Percentiles rank a stretch among this genome's conserved stretches.
These are phyloP conservation scores for Phellinidium pouzarii DNA, from an alignment of 1,284 basidiomycete genomes.

Conservation along the genomic window DNA sequence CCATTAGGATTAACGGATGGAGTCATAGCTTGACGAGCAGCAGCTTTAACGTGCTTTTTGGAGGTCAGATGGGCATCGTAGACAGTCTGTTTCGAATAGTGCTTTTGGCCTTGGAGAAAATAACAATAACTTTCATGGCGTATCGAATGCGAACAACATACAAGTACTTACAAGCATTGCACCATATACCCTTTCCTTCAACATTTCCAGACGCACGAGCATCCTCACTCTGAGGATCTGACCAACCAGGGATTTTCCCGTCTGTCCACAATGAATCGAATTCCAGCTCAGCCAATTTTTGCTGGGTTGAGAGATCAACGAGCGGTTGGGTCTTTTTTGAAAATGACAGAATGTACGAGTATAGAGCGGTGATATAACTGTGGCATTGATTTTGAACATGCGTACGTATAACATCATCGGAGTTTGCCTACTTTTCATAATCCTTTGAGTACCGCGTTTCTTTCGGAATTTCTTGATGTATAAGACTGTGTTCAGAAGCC, in stretches of 20 bases:
- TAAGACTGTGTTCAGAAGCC: constrained; percentile 42
- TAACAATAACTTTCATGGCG: too few species aligned
- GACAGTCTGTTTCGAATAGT: constrained; percentile 95
- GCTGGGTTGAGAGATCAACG: constrained; percentile 69
- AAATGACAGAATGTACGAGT: constrained; percentile 84
- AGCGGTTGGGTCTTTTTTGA: constrained; percentile 84
- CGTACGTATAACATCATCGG: background rate
- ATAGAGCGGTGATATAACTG: constrained; percentile 79
- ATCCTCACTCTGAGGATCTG: constrained; percentile 36
- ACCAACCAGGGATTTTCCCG: constrained; percentile 74
- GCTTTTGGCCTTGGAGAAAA: constrained; percentile 69
- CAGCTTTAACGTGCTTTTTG: constrained; percentile 91
- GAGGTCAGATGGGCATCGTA: constrained; percentile 95
- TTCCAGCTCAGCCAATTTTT: constrained; percentile 55
- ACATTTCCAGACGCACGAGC: constrained; percentile 35
- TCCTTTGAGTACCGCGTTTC: constrained; percentile 70
- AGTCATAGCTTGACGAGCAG: constrained; percentile 58
- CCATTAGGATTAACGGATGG: constrained; percentile 60
- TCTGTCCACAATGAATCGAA: constrained; percentile 82
- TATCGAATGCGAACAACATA: constrained; percentile 12
- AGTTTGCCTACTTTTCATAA: constrained; percentile 63
- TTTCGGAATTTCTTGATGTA: constrained; percentile 69
- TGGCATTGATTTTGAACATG: background rate
- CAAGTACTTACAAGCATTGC: constrained; percentile 76
- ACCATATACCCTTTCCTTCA: constrained; percentile 79